Conservation (phyloP, 768 basidiomycete genomes). For the Lactarius sp. region DNA sequence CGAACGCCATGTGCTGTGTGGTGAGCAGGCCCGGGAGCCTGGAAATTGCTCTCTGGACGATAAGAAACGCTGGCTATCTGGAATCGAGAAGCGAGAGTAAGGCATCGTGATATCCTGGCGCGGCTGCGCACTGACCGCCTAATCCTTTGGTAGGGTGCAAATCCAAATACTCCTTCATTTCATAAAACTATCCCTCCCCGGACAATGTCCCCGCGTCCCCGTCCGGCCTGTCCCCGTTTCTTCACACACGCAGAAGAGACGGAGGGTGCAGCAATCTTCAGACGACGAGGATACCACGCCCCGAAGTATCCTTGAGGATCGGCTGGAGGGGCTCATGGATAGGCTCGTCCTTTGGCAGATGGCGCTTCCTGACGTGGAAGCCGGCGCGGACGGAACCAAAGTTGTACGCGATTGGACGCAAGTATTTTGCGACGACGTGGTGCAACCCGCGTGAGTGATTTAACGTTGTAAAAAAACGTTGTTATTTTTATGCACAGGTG, state of each 20-base stretch:
- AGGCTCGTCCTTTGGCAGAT: constrained; percentile 74
- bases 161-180: constrained; percentile 72
- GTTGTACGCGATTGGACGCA: constrained; percentile 64
- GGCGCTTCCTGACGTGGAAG: constrained; percentile 36
- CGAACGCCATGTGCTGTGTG: constrained; percentile 15
- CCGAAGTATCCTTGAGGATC: constrained; percentile 43
- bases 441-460: constrained; percentile 54
- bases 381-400: constrained; percentile 20
- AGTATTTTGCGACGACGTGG: constrained; percentile 57
- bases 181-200: constrained; percentile 59
- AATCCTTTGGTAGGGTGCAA: constrained; percentile 47
- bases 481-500: neutral
- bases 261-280: constrained; percentile 26
- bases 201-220: constrained; percentile 33
- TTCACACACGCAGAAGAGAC: constrained; percentile 19
- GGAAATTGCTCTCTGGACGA: constrained; percentile 17
- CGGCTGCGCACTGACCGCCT: neutral
- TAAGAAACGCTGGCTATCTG: constrained; percentile 36
- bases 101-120: constrained; percentile 23
- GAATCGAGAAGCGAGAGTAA: constrained; percentile 41
- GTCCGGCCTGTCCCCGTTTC: constrained; percentile 21
- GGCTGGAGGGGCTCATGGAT: constrained; percentile 67
- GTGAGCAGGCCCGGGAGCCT: constrained; percentile 22
- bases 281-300: constrained; percentile 22
- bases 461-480: neutral